A percentile compares a stretch with the other conserved stretches of the same genome.
Evolutionary conservation across 805 yeast genomes (phyloP).

Genomic region (Candida methanosorbosa): DNA sequence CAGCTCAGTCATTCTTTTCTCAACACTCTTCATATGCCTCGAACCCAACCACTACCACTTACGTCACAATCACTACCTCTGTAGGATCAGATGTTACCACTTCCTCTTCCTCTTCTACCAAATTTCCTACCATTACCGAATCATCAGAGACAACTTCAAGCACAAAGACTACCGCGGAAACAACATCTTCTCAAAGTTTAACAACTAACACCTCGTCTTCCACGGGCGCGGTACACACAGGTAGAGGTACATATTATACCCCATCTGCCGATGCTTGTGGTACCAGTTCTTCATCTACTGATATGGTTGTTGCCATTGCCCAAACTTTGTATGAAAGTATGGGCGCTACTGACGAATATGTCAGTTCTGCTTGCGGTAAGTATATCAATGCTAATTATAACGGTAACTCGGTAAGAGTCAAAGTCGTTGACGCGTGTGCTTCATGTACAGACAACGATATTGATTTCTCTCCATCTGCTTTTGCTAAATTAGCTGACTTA

Average conservation of each 20-base stretch:
- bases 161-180: conserved; percentile 1
- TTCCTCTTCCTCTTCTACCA: background rate
- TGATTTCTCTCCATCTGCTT: conserved; percentile 50
- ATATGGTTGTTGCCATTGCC: conserved; percentile 42
- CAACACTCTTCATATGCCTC: background rate
- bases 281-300: conserved; percentile 27
- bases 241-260: conserved; percentile 42
- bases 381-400: conserved; percentile 35
- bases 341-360: conserved; percentile 13
- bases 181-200: conserved; percentile 5
- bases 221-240: conserved; percentile 14
- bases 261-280: conserved; percentile 47
- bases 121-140: background rate
- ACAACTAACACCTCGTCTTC: conserved; percentile 1
- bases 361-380: conserved; percentile 40
- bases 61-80: conserved; percentile 1
- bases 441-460: conserved; percentile 38
- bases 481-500: conserved; percentile 34
- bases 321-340: conserved; percentile 27
- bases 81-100: conserved; percentile 3
- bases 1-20: too few species aligned
- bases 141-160: conserved; percentile 3
- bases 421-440: conserved; percentile 45
- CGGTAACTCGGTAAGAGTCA: conserved; percentile 42
- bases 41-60: conserved; percentile 1